Evolutionary conservation across 345 rosid genomes (phyloP).

Genomic region (Stellera chamaejasme): DNA sequence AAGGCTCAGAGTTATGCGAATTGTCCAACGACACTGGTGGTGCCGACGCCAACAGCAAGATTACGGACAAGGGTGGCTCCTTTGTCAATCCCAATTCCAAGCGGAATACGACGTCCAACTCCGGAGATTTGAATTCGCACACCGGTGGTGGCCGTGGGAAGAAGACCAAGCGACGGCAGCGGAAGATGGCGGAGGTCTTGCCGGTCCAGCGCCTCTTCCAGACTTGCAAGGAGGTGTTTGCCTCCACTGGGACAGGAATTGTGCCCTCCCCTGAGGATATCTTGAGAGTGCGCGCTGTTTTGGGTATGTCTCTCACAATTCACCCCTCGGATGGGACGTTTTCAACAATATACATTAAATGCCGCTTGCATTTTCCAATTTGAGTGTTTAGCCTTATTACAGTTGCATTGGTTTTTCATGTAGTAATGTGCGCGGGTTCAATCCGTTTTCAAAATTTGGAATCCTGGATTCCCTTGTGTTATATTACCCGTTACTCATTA

Average conservation of each 20-base stretch:
- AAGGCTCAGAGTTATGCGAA: constrained; percentile 31
- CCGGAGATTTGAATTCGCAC: constrained; percentile 4
- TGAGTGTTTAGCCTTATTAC: no score
- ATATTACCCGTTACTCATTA: no score
- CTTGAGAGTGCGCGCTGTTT: constrained; percentile 41
- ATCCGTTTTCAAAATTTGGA: no score
- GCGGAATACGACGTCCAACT: constrained; percentile 5
- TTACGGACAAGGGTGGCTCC: background rate
- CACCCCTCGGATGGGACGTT: no score
- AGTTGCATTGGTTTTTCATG: no score
- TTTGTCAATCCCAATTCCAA: constrained; percentile 5
- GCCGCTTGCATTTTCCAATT: no score
- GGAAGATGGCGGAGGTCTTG: constrained; percentile 15
- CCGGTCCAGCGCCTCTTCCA: constrained; percentile 60
- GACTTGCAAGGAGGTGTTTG: constrained; percentile 72
- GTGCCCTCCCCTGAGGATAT: constrained; percentile 59
- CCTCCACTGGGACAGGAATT: constrained; percentile 33
- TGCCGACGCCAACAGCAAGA: constrained; percentile 7
- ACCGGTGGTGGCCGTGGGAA: constrained; percentile 14
- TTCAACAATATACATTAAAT: no score
- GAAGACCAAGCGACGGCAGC: constrained; percentile 28
- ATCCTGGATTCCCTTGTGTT: no score
- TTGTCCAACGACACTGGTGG: constrained; percentile 23
- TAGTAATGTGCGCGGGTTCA: no score
- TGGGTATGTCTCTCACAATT: constrained; percentile 47